Evolutionary conservation across 345 rosid species (phyloP), one percentile per base, ranked within the genome.

Genomic region (Camelina laxa): DNA sequence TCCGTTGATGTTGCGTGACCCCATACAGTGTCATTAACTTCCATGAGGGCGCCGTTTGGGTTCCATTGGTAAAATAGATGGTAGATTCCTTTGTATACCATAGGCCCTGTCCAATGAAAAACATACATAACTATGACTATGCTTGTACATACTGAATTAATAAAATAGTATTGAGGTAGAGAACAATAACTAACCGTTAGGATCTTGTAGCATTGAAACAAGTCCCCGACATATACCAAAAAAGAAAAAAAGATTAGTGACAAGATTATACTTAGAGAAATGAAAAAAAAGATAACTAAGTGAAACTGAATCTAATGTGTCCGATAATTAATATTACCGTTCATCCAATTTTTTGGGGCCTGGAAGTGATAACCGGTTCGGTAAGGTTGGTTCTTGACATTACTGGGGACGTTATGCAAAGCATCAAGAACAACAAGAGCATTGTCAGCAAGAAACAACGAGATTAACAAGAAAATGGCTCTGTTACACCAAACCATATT

Each of bases 341-440:
- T 91, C 79, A 88, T 85, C 96, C 96, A 91, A 57, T 88, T 88
- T 70, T 82, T 84, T 70, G 85, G 81, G 35, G 93, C 90, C 59
- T 91, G 93, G 58, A 91, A 91, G 63, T 91, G 93, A 55, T 76
- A 91, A 42, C 73, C 85, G 22, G 96, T 89, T 70, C 90, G 80
- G 62, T 91, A 89, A 54, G 90, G 90, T 74, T 89, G 91, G 31
- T 71, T 57, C 27, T 55, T 70, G 60, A 56, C 62, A 44, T 15
- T 13, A 12, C 3, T 44, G 16, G 62, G 54, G 3, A 31, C 35
- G 47, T 50, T 35, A 36, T 45, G 56, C 65, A 45, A 45, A 50
- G 60, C 61, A 22, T 65, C 73, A 49, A 75, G 56, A 76, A 42
- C 65, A 69, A 42, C 12, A 69, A 53, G 3, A 76, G 22, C 57